Base-by-base conservation (phyloP, 495 filamentous ascomycete species). In the Penicillium odoratum region DNA sequence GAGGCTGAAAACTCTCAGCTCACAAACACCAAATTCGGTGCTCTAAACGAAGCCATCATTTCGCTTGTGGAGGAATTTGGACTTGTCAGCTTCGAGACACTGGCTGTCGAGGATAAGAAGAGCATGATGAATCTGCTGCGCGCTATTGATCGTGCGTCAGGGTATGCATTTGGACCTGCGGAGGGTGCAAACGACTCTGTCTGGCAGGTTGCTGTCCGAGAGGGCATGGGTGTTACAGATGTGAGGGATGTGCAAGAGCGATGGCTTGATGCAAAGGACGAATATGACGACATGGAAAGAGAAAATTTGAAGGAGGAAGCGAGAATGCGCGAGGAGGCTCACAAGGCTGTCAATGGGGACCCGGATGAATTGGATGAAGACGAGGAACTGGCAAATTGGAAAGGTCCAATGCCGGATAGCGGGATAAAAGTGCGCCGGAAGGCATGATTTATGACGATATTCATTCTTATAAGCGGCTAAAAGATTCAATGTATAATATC, bases 61-160 rank as follows among this genome's bases (percentile, higher is more conserved):
- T 84, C 93, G 25, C 76, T 98, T 0, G 85, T 98, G 10, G 87
- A 95, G 64, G 89, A 88, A 56, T 98, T 96, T 67, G 86, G 86
- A 6, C 82, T 98, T 2, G 92, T 98, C 1, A 83, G 83, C 3
- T 98, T 96, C 67, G 92, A 97, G 71, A 96, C 94, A 2, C 77
- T 98, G 51, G 93, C 93, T 0, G 92, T 98, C 6, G 94, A 98
- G 69, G 92, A 98, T 72, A 95, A 93, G 73, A 88, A 85, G 74
- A 93, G 88, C 66, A 97, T 98, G 92, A 95, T 93, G 85, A 86
- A 85, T 60, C 78, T 98, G 7, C 73, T 98, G 43, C 84, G 87
- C 48, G 85, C 90, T 0, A 90, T 98, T 60, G 94, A 98, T 72
- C 84, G 93, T 26, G 92, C 94, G 0, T 85, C 90, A 3, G 94